Evolutionary conservation across 2,329 filamentous ascomycete species (phyloP).

Genomic region (Trichoderma sp.): DNA sequence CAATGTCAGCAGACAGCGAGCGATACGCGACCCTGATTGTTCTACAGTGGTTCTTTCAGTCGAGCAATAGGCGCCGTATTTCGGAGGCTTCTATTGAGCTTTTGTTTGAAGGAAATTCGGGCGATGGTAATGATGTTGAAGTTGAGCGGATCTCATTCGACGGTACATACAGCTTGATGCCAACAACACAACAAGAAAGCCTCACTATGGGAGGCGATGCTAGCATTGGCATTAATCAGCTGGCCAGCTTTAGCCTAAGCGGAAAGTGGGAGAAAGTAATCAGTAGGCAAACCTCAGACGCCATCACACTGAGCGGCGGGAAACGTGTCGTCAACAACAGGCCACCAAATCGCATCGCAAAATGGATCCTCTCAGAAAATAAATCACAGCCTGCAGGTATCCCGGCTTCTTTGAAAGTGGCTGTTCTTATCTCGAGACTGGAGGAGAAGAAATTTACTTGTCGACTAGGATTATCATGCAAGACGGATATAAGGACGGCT

Average conservation of each 20-base stretch:
- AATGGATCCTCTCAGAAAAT: conserved; percentile 22
- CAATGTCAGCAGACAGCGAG: conserved; percentile 21
- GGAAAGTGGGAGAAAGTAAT: no score
- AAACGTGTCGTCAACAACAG: conserved; percentile 14
- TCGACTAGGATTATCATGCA: no score
- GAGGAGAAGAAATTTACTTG: no score
- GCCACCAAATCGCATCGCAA: conserved; percentile 12
- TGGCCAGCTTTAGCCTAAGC: no score
- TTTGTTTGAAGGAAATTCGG: no score
- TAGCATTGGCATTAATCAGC: no score
- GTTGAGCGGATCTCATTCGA: conserved; percentile 18
- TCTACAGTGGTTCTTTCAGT: not conserved
- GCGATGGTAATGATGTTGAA: not conserved
- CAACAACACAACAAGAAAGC: not conserved
- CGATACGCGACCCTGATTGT: conserved; percentile 13
- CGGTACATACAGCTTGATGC: conserved; percentile 9
- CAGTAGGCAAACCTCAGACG: conserved; percentile 6
- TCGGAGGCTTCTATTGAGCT: no score
- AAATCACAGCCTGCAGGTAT: not conserved
- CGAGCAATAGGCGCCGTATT: no score
- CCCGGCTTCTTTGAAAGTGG: no score
- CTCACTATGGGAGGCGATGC: no score
- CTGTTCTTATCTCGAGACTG: no score
- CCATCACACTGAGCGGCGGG: not conserved
- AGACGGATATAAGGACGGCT: no score